Percentiles rank a stretch among this genome's conserved stretches.
Conservation (phyloP, 116 monocot genomes). For the Phalaenopsis hybrid region DNA sequence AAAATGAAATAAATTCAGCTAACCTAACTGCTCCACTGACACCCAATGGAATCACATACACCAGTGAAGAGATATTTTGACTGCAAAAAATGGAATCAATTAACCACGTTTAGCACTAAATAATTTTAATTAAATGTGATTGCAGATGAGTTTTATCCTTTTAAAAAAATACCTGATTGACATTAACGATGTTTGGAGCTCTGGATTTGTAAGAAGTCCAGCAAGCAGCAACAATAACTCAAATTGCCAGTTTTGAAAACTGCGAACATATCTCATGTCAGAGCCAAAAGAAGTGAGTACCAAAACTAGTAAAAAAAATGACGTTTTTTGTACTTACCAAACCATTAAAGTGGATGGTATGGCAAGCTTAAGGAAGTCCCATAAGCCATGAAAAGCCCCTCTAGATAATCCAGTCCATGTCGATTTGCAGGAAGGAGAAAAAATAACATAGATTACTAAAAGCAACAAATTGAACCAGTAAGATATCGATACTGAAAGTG, state of each 20-base stretch:
- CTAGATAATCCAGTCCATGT: slow-evolving; percentile 28
- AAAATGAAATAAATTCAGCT: too few relatives aligned
- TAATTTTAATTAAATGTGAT: too few relatives aligned
- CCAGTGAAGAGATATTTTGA: too few relatives aligned
- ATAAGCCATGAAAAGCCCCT: slow-evolving; percentile 14
- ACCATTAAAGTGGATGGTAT: slow-evolving; percentile 23
- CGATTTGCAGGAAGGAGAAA: slow-evolving; percentile 28
- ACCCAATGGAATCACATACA: too few relatives aligned
- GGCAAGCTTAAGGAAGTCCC: slow-evolving; percentile 10
- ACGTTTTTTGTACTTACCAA: slow-evolving; percentile 37
- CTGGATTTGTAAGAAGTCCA: slow-evolving; percentile 26
- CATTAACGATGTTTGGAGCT: too few relatives aligned
- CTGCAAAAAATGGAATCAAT: too few relatives aligned
- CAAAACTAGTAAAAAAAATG: slow-evolving; percentile 38
- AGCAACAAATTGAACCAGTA: slow-evolving; percentile 43
- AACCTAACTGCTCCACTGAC: too few relatives aligned
- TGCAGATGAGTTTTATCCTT: too few relatives aligned
- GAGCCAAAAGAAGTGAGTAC: slow-evolving; percentile 8
- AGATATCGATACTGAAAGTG: neutral
- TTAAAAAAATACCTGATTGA: too few relatives aligned
- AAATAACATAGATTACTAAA: slow-evolving; percentile 35
- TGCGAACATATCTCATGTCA: neutral
- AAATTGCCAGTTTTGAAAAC: slow-evolving; percentile 34
- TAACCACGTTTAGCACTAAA: too few relatives aligned
- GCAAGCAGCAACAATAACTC: slow-evolving; percentile 25